Percentiles rank a stretch among this genome's conserved stretches.
Evolutionary conservation across 139 green algal genomes (phyloP).

Genomic region (Chlorella ohadii): DNA sequence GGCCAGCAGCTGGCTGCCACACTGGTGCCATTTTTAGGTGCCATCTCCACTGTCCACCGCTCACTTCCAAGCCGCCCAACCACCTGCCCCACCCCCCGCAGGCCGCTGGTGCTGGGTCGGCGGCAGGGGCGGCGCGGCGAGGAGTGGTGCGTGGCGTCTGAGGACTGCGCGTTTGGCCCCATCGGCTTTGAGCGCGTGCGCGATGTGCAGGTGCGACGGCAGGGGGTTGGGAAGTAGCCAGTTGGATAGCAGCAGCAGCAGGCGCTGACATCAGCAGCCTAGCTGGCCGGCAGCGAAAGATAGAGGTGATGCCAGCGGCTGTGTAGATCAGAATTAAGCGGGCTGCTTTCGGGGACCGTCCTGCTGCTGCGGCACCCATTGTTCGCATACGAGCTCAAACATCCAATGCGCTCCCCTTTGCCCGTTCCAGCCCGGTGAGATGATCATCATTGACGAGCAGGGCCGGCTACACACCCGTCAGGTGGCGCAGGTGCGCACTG

Average conservation of each 20-base stretch:
- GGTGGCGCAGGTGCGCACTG: constrained; percentile 56
- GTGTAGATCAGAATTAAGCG: no score
- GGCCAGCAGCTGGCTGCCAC: no score
- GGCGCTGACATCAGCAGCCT: no score
- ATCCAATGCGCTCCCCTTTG: no score
- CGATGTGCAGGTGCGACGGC: constrained; percentile 80
- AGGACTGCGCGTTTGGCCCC: constrained; percentile 98
- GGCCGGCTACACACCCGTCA: constrained; percentile 82
- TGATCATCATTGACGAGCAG: constrained; percentile 90
- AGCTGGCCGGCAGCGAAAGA: no score
- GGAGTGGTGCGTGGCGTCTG: constrained; percentile 93
- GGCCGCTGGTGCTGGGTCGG: constrained; percentile 91
- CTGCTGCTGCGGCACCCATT: no score
- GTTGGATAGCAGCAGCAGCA: background rate
- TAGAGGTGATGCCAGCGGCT: no score
- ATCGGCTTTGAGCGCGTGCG: constrained; percentile 94
- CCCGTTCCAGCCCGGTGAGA: constrained; percentile 81
- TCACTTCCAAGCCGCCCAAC: background rate
- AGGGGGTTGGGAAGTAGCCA: no score
- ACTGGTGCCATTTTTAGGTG: no score
- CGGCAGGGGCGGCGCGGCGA: constrained; percentile 59
- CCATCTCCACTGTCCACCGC: no score
- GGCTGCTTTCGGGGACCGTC: no score
- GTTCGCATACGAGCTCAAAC: no score
- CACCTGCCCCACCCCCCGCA: constrained; percentile 28